A percentile compares a stretch with the other conserved stretches of the same genome.
phyloP scores from a whole-genome alignment of 495 filamentous ascomycete species.

The Penicillium pulvis region DNA sequence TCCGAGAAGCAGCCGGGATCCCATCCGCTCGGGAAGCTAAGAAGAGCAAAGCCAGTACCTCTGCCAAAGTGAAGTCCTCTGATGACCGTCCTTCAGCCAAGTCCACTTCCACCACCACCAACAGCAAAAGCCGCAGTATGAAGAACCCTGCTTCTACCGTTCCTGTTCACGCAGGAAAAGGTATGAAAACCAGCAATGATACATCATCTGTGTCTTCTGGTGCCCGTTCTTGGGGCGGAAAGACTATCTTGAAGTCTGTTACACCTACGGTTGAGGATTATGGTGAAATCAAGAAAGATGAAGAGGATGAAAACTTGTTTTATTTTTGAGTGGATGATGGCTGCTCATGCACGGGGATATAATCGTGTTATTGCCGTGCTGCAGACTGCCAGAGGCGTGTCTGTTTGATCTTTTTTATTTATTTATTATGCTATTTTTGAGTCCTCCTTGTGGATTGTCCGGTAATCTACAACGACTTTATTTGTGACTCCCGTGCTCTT shows the following conservation, averaged over 20 bases:
- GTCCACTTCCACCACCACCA: neutral
- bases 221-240: neutral
- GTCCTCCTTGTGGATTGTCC: no score
- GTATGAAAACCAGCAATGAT: neutral
- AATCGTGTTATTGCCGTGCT: no score
- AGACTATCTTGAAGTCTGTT: no score
- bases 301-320: no score
- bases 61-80: no score
- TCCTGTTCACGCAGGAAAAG: neutral
- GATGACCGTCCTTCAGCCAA: neutral
- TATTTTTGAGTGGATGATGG: no score
- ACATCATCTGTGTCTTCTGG: neutral
- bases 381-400: no score
- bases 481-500: no score
- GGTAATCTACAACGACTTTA: no score
- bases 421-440: no score
- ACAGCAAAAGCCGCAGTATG: neutral
- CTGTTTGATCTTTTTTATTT: no score
- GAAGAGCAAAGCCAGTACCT: neutral
- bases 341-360: no score
- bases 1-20: conserved; percentile 9
- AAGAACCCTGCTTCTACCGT: neutral
- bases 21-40: neutral
- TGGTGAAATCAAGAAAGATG: neutral
- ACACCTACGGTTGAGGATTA: neutral